Conservation (phyloP, 495 filamentous ascomycete genomes). For the Aspergillus haitiensis region DNA sequence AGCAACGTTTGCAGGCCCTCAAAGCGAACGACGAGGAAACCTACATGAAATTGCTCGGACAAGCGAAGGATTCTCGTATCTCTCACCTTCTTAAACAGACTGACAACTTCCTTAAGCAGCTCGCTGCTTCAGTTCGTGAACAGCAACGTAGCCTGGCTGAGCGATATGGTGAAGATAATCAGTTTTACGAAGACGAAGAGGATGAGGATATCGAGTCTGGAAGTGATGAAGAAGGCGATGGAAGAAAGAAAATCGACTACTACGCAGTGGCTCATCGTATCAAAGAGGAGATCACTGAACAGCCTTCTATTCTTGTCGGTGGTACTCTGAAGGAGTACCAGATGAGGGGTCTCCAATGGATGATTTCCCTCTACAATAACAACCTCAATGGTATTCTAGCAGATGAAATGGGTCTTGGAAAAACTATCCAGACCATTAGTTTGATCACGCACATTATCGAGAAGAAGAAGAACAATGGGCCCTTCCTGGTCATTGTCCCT, state of each 20-base stretch:
- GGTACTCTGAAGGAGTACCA: slow-evolving; percentile 96
- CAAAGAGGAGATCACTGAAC: slow-evolving; percentile 81
- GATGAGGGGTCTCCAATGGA: slow-evolving; percentile 97
- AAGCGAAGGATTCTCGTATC: slow-evolving; percentile 98
- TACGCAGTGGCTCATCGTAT: slow-evolving; percentile 96
- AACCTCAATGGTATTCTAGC: slow-evolving; percentile 98
- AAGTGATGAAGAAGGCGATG: slow-evolving; percentile 67
- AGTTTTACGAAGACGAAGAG: slow-evolving; percentile 61
- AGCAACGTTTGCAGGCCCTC: slow-evolving; percentile 97
- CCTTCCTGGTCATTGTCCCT: slow-evolving; percentile 95
- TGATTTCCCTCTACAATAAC: slow-evolving; percentile 99
- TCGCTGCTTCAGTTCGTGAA: slow-evolving; percentile 85
- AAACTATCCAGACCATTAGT: slow-evolving; percentile 99
- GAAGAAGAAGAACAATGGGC: slow-evolving; percentile 87
- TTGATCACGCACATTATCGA: slow-evolving; percentile 96
- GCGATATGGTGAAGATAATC: slow-evolving; percentile 67
- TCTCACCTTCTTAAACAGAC: slow-evolving; percentile 94
- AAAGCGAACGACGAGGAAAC: slow-evolving; percentile 99
- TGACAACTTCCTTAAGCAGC: slow-evolving; percentile 93
- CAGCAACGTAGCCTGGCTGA: slow-evolving; percentile 83
- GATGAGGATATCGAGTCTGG: slow-evolving; percentile 64
- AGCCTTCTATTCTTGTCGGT: slow-evolving; percentile 83
- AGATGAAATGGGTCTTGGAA: slow-evolving; percentile 99
- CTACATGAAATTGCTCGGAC: slow-evolving; percentile 92
- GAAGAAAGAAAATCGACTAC: slow-evolving; percentile 84